phyloP scores from a whole-genome alignment of 495 filamentous ascomycete species.

The Talaromyces wortmannii region DNA sequence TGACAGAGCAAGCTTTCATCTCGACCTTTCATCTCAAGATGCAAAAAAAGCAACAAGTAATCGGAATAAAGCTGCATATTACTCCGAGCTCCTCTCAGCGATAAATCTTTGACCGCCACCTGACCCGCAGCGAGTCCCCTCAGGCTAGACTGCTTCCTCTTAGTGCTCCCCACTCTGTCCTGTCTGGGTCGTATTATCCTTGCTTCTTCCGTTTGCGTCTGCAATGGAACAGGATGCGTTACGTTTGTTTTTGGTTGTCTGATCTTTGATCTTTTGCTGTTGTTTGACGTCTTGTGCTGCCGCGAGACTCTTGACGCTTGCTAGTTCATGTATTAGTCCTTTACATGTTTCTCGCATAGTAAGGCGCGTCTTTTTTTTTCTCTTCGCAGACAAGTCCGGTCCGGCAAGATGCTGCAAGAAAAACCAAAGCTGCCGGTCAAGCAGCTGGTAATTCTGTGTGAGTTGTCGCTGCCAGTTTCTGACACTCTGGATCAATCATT shows the following conservation, averaged over 20 bases:
- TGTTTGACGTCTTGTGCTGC: not conserved
- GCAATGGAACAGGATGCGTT: not conserved
- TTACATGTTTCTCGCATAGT: not conserved
- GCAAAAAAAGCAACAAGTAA: too few species aligned
- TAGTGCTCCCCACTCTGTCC: not conserved
- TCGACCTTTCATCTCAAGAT: too few species aligned
- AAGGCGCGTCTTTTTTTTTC: not conserved
- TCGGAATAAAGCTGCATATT: too few species aligned
- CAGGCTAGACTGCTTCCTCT: not conserved
- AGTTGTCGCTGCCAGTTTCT: conserved; percentile 15
- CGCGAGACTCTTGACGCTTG: too few species aligned
- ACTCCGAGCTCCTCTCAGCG: not conserved
- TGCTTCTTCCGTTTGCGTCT: too few species aligned
- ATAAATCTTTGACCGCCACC: conserved; percentile 2
- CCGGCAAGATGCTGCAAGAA: conserved; percentile 15
- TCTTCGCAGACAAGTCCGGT: not conserved
- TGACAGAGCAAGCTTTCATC: too few species aligned
- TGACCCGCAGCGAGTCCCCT: not conserved
- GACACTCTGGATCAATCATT: not conserved
- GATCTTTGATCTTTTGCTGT: not conserved
- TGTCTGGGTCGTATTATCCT: too few species aligned
- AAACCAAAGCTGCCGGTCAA: conserved; percentile 37
- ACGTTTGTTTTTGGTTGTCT: not conserved
- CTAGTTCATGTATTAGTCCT: too few species aligned
- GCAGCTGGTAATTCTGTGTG: conserved; percentile 58